phyloP scores from a whole-genome alignment of 176 grass and related monocot species.

The Rhynchospora breviuscula region DNA sequence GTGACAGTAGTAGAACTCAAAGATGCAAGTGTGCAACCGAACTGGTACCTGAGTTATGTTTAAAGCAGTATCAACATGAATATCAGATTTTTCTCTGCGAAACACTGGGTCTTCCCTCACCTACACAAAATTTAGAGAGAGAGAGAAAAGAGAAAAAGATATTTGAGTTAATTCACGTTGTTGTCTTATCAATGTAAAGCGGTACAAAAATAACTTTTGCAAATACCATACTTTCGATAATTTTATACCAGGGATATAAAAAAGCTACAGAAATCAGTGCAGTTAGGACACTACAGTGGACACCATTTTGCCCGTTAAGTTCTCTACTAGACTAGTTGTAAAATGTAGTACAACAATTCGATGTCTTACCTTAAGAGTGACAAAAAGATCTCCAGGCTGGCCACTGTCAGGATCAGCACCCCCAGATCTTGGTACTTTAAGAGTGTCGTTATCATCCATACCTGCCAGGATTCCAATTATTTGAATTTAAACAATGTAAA shows the following conservation, averaged over 20 bases:
- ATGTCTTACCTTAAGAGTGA: constrained; percentile 57
- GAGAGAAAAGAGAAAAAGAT: background rate
- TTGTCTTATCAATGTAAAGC: background rate
- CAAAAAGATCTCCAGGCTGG: constrained; percentile 82
- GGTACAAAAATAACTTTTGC: background rate
- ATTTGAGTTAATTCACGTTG: background rate
- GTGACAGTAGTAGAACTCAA: background rate
- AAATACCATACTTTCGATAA: background rate
- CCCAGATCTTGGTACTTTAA: constrained; percentile 75
- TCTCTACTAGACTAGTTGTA: background rate
- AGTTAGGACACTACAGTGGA: background rate
- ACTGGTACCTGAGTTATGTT: constrained; percentile 80
- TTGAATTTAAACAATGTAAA: background rate
- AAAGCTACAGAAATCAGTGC: background rate
- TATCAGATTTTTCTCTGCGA: constrained; percentile 81
- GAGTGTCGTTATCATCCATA: constrained; percentile 61
- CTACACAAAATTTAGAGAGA: constrained; percentile 31
- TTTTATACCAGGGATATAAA: background rate
- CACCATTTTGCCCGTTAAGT: background rate
- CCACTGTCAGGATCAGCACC: constrained; percentile 72
- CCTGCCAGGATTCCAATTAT: constrained; percentile 34
- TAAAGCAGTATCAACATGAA: constrained; percentile 79
- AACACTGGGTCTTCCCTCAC: constrained; percentile 86
- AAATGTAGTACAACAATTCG: background rate
- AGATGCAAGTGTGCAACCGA: background rate